phyloP scores from a whole-genome alignment of 176 grass and related monocot species.

The Avena atlantica region DNA sequence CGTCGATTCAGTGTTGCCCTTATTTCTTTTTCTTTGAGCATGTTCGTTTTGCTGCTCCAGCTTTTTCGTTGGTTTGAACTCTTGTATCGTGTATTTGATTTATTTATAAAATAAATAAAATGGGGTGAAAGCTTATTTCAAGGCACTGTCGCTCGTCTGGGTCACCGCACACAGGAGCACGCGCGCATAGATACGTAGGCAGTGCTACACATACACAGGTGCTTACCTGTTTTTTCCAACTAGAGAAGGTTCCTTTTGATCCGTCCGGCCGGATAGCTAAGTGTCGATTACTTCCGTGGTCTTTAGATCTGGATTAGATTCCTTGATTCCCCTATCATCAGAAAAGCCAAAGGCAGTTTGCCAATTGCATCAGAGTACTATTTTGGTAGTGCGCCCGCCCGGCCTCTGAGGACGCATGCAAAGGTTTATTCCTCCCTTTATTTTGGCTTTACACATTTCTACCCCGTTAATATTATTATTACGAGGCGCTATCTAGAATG shows the following conservation, averaged over 20 bases:
- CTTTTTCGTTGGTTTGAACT: too few relatives aligned
- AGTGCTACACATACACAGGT: neutral
- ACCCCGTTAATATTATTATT: neutral
- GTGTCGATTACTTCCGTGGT: constrained; percentile 46
- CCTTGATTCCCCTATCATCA: constrained; percentile 80
- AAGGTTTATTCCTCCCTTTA: constrained; percentile 8
- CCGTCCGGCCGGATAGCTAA: constrained; percentile 41
- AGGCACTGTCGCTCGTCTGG: too few relatives aligned
- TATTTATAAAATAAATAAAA: too few relatives aligned
- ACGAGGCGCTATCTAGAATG: too few relatives aligned
- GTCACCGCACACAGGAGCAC: too few relatives aligned
- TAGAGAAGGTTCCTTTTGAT: constrained; percentile 54
- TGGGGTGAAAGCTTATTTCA: too few relatives aligned
- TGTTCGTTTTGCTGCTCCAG: too few relatives aligned
- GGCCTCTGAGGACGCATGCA: constrained; percentile 27
- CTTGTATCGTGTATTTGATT: too few relatives aligned
- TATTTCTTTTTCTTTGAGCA: too few relatives aligned
- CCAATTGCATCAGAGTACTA: constrained; percentile 49
- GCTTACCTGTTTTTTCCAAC: neutral
- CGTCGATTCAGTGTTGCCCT: too few relatives aligned
- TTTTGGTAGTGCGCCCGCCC: constrained; percentile 18
- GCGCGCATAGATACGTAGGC: neutral
- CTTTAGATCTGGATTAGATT: constrained; percentile 90
- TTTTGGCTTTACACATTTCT: neutral
- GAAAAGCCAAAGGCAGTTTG: constrained; percentile 76